Evolutionary conservation across 2,329 filamentous ascomycete species (phyloP).

Genomic region (Fusarium acutatum): DNA sequence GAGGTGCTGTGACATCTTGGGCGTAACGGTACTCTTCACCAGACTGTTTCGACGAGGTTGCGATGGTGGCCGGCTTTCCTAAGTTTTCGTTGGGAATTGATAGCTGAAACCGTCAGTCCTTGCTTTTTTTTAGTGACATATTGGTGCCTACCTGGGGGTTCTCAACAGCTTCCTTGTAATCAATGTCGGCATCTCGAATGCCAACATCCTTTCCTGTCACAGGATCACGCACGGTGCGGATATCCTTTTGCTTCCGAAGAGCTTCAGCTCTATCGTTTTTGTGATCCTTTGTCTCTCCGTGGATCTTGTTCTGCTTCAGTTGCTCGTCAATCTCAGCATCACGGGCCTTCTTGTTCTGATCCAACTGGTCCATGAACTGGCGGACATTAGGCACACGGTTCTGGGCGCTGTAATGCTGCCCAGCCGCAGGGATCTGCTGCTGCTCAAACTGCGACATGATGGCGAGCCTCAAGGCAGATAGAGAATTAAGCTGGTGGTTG

Average conservation of each 20-base stretch:
- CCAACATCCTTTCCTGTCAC: slow-evolving; percentile 86
- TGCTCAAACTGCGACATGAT: slow-evolving; percentile 51
- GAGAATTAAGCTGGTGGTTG: neutral
- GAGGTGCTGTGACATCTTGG: slow-evolving; percentile 90
- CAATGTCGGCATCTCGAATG: slow-evolving; percentile 81
- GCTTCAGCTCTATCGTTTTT: slow-evolving; percentile 44
- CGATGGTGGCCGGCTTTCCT: slow-evolving; percentile 75
- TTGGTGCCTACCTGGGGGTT: slow-evolving; percentile 68
- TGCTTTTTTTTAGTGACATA: rapidly evolving
- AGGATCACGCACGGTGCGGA: slow-evolving; percentile 84
- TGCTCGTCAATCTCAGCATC: slow-evolving; percentile 75
- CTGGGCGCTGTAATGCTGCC: slow-evolving; percentile 79
- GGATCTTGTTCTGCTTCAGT: slow-evolving; percentile 49
- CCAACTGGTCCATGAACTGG: slow-evolving; percentile 81
- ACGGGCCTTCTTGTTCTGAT: slow-evolving; percentile 79
- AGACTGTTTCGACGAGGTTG: slow-evolving; percentile 75
- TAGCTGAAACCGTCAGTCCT: slow-evolving; percentile 51
- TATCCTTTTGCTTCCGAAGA: slow-evolving; percentile 53
- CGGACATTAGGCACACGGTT: slow-evolving; percentile 91
- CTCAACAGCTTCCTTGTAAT: slow-evolving; percentile 73
- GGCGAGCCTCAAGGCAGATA: slow-evolving; percentile 1
- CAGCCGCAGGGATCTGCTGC: slow-evolving; percentile 54
- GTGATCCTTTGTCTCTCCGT: slow-evolving; percentile 54
- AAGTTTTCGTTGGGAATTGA: slow-evolving; percentile 92
- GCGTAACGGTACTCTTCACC: slow-evolving; percentile 82